Evolutionary conservation across 768 basidiomycete species (phyloP).

Genomic region (Tricholoma matsutake): DNA sequence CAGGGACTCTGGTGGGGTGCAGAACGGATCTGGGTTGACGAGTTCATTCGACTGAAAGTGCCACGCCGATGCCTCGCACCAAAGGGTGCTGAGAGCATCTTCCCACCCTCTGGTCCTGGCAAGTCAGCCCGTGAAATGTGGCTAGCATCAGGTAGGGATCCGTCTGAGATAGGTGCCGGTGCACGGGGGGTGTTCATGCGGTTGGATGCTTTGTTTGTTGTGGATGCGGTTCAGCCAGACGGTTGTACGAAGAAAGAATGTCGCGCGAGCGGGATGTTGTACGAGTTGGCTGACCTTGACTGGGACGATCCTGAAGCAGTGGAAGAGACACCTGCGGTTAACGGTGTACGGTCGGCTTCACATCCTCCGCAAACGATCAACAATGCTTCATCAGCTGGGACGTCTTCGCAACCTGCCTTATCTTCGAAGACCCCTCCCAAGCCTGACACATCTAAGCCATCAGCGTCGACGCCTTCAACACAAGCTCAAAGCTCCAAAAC

Average conservation of each 20-base stretch:
- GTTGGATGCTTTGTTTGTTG: conserved; percentile 61
- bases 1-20: conserved; percentile 90
- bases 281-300: conserved; percentile 74
- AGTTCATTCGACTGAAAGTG: conserved; percentile 76
- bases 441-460: conserved; percentile 18
- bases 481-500: conserved; percentile 4
- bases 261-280: conserved; percentile 69
- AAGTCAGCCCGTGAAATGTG: conserved; percentile 26
- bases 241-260: conserved; percentile 54
- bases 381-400: not conserved
- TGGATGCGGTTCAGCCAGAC: conserved; percentile 44
- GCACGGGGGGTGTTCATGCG: conserved; percentile 71
- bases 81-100: conserved; percentile 54
- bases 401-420: not conserved
- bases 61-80: conserved; percentile 67
- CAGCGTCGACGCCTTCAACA: conserved; percentile 3
- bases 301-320: conserved; percentile 45
- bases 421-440: conserved; percentile 19
- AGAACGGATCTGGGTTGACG: conserved; percentile 85
- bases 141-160: conserved; percentile 20
- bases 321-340: not conserved
- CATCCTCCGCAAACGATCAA: not conserved
- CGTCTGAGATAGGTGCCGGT: conserved; percentile 45
- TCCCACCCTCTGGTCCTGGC: conserved; percentile 61
- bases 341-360: not conserved